Evolutionary conservation across 2,329 filamentous ascomycete species (phyloP).

Genomic region (Endoconidiophora polonica): DNA sequence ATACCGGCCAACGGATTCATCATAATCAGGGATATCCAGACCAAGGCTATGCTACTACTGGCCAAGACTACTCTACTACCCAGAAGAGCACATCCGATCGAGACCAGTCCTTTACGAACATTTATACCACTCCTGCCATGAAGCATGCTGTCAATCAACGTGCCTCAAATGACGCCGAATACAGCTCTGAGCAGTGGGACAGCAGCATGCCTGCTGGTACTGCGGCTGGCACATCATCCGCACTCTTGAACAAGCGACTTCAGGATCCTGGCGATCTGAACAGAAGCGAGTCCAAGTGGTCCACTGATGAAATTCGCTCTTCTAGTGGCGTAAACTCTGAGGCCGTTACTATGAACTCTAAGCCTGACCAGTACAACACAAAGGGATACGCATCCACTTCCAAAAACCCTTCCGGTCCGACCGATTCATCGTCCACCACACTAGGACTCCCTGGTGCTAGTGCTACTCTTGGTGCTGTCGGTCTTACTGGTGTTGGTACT

Average conservation of each 20-base stretch:
- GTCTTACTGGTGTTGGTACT: constrained; percentile 2
- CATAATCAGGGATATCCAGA: not conserved
- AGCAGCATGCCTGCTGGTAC: not conserved
- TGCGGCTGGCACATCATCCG: not conserved
- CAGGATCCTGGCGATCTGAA: not conserved
- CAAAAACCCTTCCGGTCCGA: not conserved
- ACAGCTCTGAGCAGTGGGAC: constrained; percentile 6
- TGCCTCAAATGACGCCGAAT: not conserved
- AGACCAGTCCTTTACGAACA: not conserved
- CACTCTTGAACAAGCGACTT: constrained; percentile 2
- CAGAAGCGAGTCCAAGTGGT: constrained; percentile 8
- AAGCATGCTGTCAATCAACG: constrained; percentile 1
- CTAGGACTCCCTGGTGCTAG: not conserved
- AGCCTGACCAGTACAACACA: not conserved
- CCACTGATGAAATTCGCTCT: constrained; percentile 11
- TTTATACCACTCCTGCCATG: not conserved
- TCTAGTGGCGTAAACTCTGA: not conserved
- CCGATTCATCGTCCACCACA: not conserved
- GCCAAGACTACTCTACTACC: not conserved
- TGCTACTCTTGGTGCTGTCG: not conserved
- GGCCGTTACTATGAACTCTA: not conserved
- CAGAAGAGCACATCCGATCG: not conserved
- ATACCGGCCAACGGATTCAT: not conserved
- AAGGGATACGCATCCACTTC: not conserved
- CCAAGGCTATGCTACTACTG: no score